These are phyloP conservation scores for Ramaria sp. DNA, from an alignment of 768 basidiomycete species.

Conservation along the genomic window DNA sequence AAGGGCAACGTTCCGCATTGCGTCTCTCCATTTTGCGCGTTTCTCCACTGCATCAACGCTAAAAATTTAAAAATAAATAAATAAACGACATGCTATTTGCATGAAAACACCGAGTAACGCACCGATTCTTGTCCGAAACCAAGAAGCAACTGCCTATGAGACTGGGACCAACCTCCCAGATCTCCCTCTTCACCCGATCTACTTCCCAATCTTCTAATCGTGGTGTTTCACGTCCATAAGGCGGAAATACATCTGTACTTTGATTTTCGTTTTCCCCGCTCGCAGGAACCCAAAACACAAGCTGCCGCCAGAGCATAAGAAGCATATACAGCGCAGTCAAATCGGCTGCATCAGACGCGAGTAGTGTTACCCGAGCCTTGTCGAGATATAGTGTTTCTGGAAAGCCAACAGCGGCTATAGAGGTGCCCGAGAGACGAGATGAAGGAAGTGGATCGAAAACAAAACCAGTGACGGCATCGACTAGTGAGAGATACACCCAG, in stretches of 20 bases:
- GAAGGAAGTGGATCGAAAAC: slow-evolving; percentile 35
- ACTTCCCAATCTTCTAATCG: slow-evolving; percentile 40
- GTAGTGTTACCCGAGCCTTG: slow-evolving; percentile 49
- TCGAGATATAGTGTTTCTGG: slow-evolving; percentile 82
- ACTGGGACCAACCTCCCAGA: slow-evolving; percentile 54
- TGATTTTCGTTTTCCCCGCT: slow-evolving; percentile 1
- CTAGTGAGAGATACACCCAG: slow-evolving; percentile 11
- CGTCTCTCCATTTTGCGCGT: slow-evolving; percentile 38
- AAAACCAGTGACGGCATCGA: slow-evolving; percentile 54
- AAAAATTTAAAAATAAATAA: too few species aligned
- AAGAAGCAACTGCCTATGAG: slow-evolving; percentile 53
- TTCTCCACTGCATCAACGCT: background rate
- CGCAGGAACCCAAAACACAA: slow-evolving; percentile 30
- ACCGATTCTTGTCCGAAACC: background rate
- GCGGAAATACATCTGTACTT: background rate
- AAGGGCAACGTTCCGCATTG: slow-evolving; percentile 57
- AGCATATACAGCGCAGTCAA: slow-evolving; percentile 70
- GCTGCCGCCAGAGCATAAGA: slow-evolving; percentile 68
- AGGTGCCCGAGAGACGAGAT: slow-evolving; percentile 13
- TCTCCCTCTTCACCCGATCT: slow-evolving; percentile 57
- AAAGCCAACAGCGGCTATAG: slow-evolving; percentile 29
- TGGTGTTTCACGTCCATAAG: background rate
- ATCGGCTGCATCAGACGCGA: slow-evolving; percentile 67
- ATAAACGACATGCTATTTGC: too few species aligned
- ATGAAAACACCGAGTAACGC: background rate